Conservation (phyloP, 768 basidiomycete genomes). For the Termitomyces eurrhizus region DNA sequence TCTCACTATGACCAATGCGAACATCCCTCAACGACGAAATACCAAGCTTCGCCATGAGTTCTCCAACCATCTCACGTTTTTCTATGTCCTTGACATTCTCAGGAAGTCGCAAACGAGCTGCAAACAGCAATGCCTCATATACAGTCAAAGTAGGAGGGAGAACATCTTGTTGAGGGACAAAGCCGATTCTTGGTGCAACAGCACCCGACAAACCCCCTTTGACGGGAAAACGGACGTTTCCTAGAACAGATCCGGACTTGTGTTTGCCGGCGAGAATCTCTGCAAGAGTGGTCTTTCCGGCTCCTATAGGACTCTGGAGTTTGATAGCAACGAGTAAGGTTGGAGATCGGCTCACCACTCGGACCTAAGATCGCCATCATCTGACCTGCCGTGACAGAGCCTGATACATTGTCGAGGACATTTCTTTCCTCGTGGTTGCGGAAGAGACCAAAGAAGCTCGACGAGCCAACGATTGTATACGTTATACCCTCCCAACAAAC, state of each 20-base stretch:
- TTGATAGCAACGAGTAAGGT: background rate
- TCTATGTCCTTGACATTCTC: conserved; percentile 60
- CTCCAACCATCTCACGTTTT: conserved; percentile 63
- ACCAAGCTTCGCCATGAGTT: conserved; percentile 75
- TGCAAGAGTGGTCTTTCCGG: conserved; percentile 89
- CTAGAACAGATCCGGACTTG: conserved; percentile 69
- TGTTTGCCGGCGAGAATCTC: conserved; percentile 84
- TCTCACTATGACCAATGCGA: conserved; percentile 57
- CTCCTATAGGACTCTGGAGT: conserved; percentile 36
- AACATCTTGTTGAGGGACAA: conserved; percentile 85
- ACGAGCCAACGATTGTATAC: conserved; percentile 50
- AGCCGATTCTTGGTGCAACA: conserved; percentile 59
- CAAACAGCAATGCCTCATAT: conserved; percentile 78
- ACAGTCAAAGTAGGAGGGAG: conserved; percentile 79
- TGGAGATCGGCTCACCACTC: conserved; percentile 51
- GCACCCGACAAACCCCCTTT: conserved; percentile 19
- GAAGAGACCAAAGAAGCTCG: conserved; percentile 12
- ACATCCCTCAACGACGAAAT: conserved; percentile 64
- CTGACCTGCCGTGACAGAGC: conserved; percentile 70
- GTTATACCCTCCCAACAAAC: conserved; percentile 68
- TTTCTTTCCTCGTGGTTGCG: conserved; percentile 47
- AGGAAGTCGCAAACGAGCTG: conserved; percentile 80
- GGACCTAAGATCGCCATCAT: conserved; percentile 94
- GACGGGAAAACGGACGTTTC: conserved; percentile 56
- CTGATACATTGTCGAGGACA: conserved; percentile 68